phyloP scores from a whole-genome alignment of 2,329 filamentous ascomycete species.

The Colletotrichum acutatum region DNA sequence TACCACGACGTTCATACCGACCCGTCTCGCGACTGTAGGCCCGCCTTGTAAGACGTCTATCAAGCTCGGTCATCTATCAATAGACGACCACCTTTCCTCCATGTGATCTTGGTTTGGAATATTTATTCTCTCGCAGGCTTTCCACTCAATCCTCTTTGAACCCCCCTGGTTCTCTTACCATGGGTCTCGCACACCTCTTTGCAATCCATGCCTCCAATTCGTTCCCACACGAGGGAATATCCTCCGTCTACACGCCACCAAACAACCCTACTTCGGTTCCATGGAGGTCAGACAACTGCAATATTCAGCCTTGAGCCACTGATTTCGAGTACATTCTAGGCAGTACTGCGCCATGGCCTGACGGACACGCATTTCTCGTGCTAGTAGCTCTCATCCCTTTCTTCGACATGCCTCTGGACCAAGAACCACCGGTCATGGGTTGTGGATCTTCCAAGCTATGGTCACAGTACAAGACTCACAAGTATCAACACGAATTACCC shows the following conservation, averaged over 20 bases:
- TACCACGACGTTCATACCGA: not conserved
- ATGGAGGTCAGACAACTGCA: not conserved
- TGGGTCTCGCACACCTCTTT: not conserved
- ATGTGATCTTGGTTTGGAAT: not conserved
- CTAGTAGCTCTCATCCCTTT: not conserved
- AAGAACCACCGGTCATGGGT: conserved; percentile 7
- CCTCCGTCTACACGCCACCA: conserved; percentile 22
- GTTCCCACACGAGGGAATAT: conserved; percentile 28
- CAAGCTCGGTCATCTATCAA: not conserved
- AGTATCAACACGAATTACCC: conserved; percentile 7
- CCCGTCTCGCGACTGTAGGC: not conserved
- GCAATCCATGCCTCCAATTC: conserved; percentile 16
- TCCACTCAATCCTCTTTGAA: conserved; percentile 6
- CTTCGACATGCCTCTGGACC: conserved; percentile 17
- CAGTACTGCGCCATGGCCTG: not conserved
- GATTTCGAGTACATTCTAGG: not conserved
- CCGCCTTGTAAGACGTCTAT: not conserved
- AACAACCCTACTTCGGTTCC: not conserved
- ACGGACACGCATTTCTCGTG: not conserved
- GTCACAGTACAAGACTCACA: conserved; percentile 7
- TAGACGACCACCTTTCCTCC: not conserved
- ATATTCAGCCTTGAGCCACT: not conserved
- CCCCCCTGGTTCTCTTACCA: conserved; percentile 4
- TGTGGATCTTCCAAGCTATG: not conserved
- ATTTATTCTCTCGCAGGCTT: not conserved